These are phyloP conservation scores for Apiospora aurea DNA, from an alignment of 2,329 filamentous ascomycete species.

Conservation along the genomic window DNA sequence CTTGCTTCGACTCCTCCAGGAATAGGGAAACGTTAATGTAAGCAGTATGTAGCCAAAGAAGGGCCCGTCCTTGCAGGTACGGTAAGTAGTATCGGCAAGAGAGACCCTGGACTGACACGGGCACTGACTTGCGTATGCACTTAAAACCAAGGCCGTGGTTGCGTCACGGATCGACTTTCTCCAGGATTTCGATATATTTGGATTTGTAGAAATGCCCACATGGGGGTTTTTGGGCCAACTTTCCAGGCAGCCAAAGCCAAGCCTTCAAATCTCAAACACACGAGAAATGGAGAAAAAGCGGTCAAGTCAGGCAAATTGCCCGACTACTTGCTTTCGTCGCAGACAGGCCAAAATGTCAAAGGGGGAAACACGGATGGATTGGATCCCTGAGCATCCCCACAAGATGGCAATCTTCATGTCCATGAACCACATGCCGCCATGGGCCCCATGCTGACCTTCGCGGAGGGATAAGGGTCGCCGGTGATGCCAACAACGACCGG, in stretches of 20 bases:
- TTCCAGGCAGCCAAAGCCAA: neutral
- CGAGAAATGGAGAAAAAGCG: slow-evolving; percentile 19
- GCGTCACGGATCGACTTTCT: slow-evolving; percentile 21
- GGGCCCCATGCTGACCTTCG: slow-evolving; percentile 8
- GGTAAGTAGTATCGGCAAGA: too few relatives aligned
- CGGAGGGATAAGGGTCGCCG: neutral
- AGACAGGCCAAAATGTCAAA: neutral
- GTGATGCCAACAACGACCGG: neutral
- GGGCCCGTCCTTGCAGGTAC: neutral
- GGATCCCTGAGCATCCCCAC: slow-evolving; percentile 9
- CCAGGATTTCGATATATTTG: slow-evolving; percentile 8
- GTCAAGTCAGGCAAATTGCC: slow-evolving; percentile 19
- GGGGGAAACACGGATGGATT: neutral
- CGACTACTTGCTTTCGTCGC: neutral
- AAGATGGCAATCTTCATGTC: slow-evolving; percentile 10
- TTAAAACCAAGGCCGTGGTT: slow-evolving; percentile 15
- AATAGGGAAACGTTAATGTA: neutral
- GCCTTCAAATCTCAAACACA: neutral
- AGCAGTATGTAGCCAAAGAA: neutral
- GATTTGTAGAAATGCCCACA: slow-evolving; percentile 18
- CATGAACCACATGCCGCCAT: slow-evolving; percentile 9
- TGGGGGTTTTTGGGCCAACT: slow-evolving; percentile 10
- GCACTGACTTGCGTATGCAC: slow-evolving; percentile 8
- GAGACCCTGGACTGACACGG: neutral
- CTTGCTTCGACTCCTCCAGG: neutral